A percentile compares a stretch with the other conserved stretches of the same genome.
Conservation (phyloP, 805 yeast species). For the Candida vaughaniae region DNA sequence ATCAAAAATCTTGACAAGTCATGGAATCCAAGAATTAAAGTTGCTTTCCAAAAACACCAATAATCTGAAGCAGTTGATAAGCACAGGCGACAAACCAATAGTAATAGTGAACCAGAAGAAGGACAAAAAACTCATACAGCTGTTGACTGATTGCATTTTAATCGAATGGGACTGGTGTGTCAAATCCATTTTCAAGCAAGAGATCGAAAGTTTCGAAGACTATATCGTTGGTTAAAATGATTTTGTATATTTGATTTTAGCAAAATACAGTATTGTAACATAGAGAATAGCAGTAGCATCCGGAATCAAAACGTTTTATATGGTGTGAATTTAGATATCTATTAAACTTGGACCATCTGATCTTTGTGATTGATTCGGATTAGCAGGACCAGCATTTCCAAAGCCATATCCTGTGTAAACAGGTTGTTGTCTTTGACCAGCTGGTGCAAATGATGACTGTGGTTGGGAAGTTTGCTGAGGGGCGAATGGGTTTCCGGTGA, state of each 20-base stretch:
- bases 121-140: constrained; percentile 31
- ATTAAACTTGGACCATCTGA: constrained; percentile 47
- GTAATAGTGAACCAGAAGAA: constrained; percentile 34
- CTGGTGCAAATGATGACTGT: constrained; percentile 18
- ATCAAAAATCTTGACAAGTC: constrained; percentile 55
- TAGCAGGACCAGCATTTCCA: constrained; percentile 63
- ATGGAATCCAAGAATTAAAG: constrained; percentile 44
- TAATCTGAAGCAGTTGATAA: constrained; percentile 8
- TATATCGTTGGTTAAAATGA: constrained; percentile 10
- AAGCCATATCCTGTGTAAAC: constrained; percentile 93
- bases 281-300: too few species aligned
- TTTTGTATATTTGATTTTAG: not conserved
- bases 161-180: constrained; percentile 70
- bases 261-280: not conserved
- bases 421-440: constrained; percentile 22
- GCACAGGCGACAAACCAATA: constrained; percentile 10
- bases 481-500: constrained; percentile 58
- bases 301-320: not conserved
- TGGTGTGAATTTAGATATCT: constrained; percentile 30
- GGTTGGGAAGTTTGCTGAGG: constrained; percentile 52
- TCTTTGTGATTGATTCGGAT: constrained; percentile 16
- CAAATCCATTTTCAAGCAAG: constrained; percentile 50
- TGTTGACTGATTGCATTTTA: constrained; percentile 23
- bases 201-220: constrained; percentile 22
- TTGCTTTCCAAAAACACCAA: constrained; percentile 11